Evolutionary conservation across 1,284 basidiomycete genomes (phyloP).

Genomic region (Paramarasmius palmivorus): DNA sequence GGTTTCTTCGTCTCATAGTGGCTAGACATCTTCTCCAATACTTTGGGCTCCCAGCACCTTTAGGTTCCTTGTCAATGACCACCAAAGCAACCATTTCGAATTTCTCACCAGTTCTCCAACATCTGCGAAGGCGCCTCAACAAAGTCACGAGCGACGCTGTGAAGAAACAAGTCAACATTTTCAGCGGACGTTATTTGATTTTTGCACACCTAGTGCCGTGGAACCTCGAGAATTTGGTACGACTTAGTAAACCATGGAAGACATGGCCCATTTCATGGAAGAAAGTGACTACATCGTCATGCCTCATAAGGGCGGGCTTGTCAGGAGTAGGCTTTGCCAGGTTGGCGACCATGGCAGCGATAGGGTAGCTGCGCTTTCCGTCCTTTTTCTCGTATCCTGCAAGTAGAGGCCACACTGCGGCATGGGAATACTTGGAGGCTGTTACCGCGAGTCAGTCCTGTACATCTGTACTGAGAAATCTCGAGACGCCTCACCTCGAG

Average conservation of each 20-base stretch:
- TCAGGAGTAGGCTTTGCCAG: conserved; percentile 80
- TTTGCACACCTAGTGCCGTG: conserved; percentile 65
- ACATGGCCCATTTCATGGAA: conserved; percentile 89
- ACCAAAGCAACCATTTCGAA: not conserved
- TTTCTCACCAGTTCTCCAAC: conserved; percentile 81
- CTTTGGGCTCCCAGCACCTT: conserved; percentile 79
- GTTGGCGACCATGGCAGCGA: conserved; percentile 85
- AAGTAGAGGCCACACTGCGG: conserved; percentile 80
- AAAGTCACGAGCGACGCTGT: conserved; percentile 76
- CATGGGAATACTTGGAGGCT: conserved; percentile 84
- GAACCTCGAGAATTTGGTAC: conserved; percentile 74
- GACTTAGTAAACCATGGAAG: conserved; percentile 79
- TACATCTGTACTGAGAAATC: not conserved
- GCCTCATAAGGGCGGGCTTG: conserved; percentile 80
- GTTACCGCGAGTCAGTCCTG: not conserved
- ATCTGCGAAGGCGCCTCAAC: conserved; percentile 88
- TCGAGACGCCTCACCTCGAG: conserved; percentile 53
- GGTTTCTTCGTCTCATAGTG: conserved; percentile 76
- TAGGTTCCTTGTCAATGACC: not conserved
- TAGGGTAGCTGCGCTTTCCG: conserved; percentile 68
- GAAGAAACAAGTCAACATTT: conserved; percentile 2
- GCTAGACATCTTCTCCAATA: conserved; percentile 71
- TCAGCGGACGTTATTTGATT: not conserved
- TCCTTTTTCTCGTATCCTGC: conserved; percentile 56
- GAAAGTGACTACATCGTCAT: conserved; percentile 79